Evolutionary conservation across 1,139 yeast species (phyloP).

Genomic region (Sporopachydermia cereana): DNA sequence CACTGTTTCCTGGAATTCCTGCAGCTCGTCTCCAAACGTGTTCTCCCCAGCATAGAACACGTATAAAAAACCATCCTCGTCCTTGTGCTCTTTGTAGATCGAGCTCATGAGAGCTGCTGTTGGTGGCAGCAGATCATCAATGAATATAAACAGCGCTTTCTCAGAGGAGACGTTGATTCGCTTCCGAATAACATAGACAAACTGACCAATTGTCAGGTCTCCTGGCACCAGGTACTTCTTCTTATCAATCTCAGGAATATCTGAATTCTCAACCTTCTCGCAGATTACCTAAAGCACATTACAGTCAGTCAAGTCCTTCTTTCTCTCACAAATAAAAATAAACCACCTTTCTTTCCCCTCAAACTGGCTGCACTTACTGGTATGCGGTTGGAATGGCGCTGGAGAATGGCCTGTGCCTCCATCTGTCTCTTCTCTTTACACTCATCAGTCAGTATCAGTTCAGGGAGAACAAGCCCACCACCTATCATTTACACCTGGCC

Average conservation of each 20-base stretch:
- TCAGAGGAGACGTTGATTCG: conserved; percentile 93
- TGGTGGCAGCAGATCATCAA: conserved; percentile 93
- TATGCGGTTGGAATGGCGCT: conserved; percentile 82
- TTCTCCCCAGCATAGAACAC: conserved; percentile 85
- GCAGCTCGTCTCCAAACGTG: conserved; percentile 46
- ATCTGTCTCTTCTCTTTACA: conserved; percentile 87
- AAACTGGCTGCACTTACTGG: conserved; percentile 51
- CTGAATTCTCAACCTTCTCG: conserved; percentile 95
- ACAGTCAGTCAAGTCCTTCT: conserved; percentile 1
- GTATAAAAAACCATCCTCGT: conserved; percentile 92
- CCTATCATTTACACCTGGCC: no score
- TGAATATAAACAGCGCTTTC: conserved; percentile 94
- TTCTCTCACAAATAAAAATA: no score
- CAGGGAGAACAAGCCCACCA: no score
- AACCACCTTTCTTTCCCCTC: no score
- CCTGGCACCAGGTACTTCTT: conserved; percentile 94
- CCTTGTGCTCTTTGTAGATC: conserved; percentile 92
- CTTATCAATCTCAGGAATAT: conserved; percentile 92
- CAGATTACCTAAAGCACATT: conserved; percentile 39
- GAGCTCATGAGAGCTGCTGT: conserved; percentile 95
- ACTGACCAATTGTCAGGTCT: conserved; percentile 94
- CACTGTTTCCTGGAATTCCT: background rate
- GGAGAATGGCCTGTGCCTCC: conserved; percentile 84
- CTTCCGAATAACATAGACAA: conserved; percentile 92
- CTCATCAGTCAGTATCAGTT: no score